Conservation (phyloP, 495 filamentous ascomycete species). For the Thermochaetoides thermophila region DNA sequence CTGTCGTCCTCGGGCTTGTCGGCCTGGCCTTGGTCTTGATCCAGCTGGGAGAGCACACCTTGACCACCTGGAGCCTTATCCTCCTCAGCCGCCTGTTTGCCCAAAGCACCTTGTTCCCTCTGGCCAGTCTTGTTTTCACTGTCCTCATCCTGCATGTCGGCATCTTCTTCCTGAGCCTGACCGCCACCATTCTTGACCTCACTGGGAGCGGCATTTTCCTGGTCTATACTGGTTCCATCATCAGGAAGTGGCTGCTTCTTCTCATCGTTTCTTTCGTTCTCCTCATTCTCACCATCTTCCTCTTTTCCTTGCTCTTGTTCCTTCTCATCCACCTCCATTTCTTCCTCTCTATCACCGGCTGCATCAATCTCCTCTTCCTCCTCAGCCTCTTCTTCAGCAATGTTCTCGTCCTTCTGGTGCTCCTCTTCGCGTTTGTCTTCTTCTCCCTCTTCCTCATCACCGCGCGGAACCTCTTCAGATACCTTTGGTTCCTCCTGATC, state of each 20-base stretch:
- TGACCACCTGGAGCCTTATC: slow-evolving; percentile 35
- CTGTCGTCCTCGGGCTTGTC: slow-evolving; percentile 29
- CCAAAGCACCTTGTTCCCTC: slow-evolving; percentile 31
- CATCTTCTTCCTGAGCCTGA: slow-evolving; percentile 42
- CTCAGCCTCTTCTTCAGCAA: slow-evolving; percentile 15
- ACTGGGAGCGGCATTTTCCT: slow-evolving; percentile 53
- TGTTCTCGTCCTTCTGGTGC: slow-evolving; percentile 33
- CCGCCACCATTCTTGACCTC: slow-evolving; percentile 44
- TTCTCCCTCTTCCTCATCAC: slow-evolving; percentile 14
- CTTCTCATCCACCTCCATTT: slow-evolving; percentile 26
- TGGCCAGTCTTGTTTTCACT: slow-evolving; percentile 31
- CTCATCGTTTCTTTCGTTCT: slow-evolving; percentile 25
- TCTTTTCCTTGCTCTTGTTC: slow-evolving; percentile 15
- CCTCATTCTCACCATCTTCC: slow-evolving; percentile 16
- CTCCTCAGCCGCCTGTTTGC: slow-evolving; percentile 33
- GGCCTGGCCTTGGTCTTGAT: slow-evolving; percentile 38
- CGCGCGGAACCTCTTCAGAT: slow-evolving; percentile 3
- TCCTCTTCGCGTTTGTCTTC: slow-evolving; percentile 14
- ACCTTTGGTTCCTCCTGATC: slow-evolving; percentile 8
- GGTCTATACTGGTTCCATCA: slow-evolving; percentile 37
- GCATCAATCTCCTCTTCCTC: slow-evolving; percentile 18
- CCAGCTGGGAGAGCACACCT: slow-evolving; percentile 31
- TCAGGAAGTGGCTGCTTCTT: slow-evolving; percentile 17
- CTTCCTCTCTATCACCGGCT: slow-evolving; percentile 19
- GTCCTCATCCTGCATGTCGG: slow-evolving; percentile 27